Evolutionary conservation across 352 stramenopile species (phyloP).

Genomic region (Albugo laibachii): DNA sequence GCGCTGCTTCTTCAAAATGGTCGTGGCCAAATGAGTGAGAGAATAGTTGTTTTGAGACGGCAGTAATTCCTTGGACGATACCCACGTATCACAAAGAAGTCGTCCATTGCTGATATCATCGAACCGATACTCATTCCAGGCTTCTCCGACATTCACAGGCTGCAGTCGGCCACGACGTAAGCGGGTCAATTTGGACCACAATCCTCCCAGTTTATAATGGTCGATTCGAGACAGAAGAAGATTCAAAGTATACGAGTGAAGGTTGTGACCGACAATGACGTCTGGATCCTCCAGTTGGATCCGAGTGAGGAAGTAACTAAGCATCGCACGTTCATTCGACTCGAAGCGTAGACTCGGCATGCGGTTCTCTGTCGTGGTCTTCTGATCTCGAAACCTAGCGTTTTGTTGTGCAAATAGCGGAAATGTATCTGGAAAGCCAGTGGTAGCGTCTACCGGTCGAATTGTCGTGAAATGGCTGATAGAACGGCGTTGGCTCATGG

Average conservation of each 20-base stretch:
- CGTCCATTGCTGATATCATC: conserved; percentile 85
- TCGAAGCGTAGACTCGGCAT: conserved; percentile 29
- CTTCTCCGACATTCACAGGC: conserved; percentile 64
- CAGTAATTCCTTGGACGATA: conserved; percentile 94
- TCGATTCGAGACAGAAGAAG: conserved; percentile 91
- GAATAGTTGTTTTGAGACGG: conserved; percentile 95
- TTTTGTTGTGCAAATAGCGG: conserved; percentile 24
- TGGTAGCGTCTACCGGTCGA: conserved; percentile 43
- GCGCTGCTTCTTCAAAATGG: conserved; percentile 75
- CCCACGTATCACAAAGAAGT: conserved; percentile 95
- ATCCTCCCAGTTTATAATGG: conserved; percentile 74
- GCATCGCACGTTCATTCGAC: conserved; percentile 67
- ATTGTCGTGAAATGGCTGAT: conserved; percentile 72
- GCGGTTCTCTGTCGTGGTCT: conserved; percentile 16
- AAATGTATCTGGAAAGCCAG: conserved; percentile 38
- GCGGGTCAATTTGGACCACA: conserved; percentile 72
- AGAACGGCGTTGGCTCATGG: conserved; percentile 14
- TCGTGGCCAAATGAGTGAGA: conserved; percentile 86
- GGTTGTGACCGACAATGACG: conserved; percentile 96
- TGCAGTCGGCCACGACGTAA: conserved; percentile 51
- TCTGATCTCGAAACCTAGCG: conserved; percentile 22
- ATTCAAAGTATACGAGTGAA: conserved; percentile 95
- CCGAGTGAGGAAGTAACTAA: conserved; percentile 77
- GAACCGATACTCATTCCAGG: conserved; percentile 78
- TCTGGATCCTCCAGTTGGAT: conserved; percentile 95